Conservation (phyloP, 768 basidiomycete species). For the Gloeopeniophorella convolvens region DNA sequence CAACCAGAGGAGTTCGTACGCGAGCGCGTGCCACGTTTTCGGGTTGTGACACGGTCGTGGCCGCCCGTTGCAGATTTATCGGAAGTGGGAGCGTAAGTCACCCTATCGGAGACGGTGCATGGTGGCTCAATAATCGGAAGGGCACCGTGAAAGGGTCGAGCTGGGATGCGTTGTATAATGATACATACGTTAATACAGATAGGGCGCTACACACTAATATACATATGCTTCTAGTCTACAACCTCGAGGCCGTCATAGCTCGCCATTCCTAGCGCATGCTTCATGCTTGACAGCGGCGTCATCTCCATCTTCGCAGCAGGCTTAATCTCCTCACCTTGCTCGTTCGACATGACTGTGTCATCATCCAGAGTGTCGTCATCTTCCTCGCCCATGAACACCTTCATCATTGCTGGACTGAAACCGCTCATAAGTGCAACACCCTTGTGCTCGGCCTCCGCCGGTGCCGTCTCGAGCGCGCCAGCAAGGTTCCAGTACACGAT, state of each 20-base stretch:
- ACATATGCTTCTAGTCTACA: constrained; percentile 36
- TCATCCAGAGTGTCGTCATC: constrained; percentile 30
- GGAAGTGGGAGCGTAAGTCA: no score
- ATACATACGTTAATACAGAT: constrained; percentile 2
- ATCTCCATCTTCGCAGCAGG: constrained; percentile 31
- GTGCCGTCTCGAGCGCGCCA: constrained; percentile 30
- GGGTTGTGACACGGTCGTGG: no score
- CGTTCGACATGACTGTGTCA: constrained; percentile 27
- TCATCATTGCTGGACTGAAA: constrained; percentile 62
- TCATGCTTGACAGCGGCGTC: constrained; percentile 25
- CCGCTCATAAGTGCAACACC: constrained; percentile 69
- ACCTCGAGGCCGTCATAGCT: constrained; percentile 56
- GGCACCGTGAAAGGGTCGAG: no score
- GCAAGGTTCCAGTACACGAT: constrained; percentile 68
- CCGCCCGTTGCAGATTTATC: no score
- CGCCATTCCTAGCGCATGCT: constrained; percentile 39
- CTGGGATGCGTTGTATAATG: no score
- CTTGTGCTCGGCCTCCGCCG: constrained; percentile 44
- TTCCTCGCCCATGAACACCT: constrained; percentile 59
- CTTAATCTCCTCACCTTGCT: constrained; percentile 31
- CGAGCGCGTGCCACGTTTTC: no score
- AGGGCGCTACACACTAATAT: no score
- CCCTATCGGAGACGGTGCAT: no score
- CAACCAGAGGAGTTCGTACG: no score
- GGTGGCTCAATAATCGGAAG: no score